Evolutionary conservation across 768 basidiomycete genomes (phyloP), one percentile per base, ranked within the genome.

Genomic region (Leccinum truebloodii): DNA sequence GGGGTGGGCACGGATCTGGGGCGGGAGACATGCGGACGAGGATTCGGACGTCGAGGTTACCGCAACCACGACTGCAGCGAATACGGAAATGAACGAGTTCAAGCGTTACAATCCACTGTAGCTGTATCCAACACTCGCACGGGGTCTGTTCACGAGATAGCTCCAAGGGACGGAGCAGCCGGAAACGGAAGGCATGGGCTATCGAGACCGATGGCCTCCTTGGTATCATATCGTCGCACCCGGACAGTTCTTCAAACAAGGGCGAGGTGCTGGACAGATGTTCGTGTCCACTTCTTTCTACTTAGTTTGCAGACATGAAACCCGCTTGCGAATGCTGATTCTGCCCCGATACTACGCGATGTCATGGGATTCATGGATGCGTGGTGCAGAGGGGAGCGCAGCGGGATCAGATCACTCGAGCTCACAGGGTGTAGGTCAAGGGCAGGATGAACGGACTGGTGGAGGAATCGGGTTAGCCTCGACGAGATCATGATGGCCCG

Each of bases 111-210:
- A 30, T 30, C 28, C 8, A 30, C 28, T 30, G 28, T 30, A 30
- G 10, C 94, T 94, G 0, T 97, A 98, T 69, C 96, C 96, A 2
- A 97, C 95, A 0, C 83, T 97, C n/a, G 97, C 95, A 0, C 79
- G 97, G 30, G 97, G 97, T 0, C 71, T 99, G 26, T 98, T 98
- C 72, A 89, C 92, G 0, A 73, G 78, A 9, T 81, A 89, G 30
- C 57, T 81, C 12, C 59, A 72, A 7, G 70, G 18, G 18, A n/a
- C 18, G 7, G 18, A 39, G 16, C 39, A 39, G 18, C 18, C 39
- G 26, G 39, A 77, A 16, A 64, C 72, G 54, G 63, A 59, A 1
- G 60, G 71, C 57, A 68, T 73, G 48, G 72, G 16, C 16, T 16
- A 39, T 39, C 37, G 37, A 39, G 46, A 69, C 41, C 76, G 73